Evolutionary conservation across 352 stramenopile genomes (phyloP).

Genomic region (Phytophthora europaea): DNA sequence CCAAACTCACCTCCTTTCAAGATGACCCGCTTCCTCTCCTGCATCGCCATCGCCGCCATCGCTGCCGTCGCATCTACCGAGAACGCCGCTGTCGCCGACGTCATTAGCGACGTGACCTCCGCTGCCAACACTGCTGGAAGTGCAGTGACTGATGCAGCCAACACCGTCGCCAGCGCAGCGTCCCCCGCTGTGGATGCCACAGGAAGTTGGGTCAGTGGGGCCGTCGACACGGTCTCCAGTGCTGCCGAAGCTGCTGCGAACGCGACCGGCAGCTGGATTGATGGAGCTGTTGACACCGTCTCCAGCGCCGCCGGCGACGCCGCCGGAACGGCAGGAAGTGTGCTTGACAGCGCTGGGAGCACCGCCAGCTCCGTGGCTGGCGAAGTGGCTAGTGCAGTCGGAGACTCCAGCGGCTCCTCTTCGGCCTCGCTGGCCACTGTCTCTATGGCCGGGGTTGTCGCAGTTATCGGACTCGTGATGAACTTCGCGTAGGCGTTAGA

Average conservation of each 20-base stretch:
- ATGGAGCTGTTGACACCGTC: constrained; percentile 19
- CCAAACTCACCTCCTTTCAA: constrained; percentile 7
- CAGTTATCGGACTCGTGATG: constrained; percentile 10
- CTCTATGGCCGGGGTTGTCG: constrained; percentile 18
- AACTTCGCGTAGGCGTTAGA: constrained; percentile 32
- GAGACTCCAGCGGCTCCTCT: constrained; percentile 19
- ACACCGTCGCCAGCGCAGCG: constrained; percentile 12
- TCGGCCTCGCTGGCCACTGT: constrained; percentile 18
- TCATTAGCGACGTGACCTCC: constrained; percentile 20
- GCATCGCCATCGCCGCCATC: constrained; percentile 23
- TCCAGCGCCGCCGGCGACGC: constrained; percentile 18
- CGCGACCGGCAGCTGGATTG: constrained; percentile 30
- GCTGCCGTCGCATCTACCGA: constrained; percentile 11
- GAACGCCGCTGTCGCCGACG: constrained; percentile 10
- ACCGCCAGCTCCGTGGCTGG: constrained; percentile 21
- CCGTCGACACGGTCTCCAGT: constrained; percentile 23
- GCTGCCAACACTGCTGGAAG: constrained; percentile 27
- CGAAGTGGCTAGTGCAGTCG: constrained; percentile 19
- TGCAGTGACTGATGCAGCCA: constrained; percentile 9
- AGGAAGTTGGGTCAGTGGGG: constrained; percentile 29
- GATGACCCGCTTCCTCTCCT: constrained; percentile 37
- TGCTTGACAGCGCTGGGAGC: constrained; percentile 22
- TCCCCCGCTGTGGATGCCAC: constrained; percentile 20
- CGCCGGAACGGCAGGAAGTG: constrained; percentile 10
- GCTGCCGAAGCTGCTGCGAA: constrained; percentile 18